Evolutionary conservation across 257 asterid species (phyloP).

Genomic region (Vinca minor): DNA sequence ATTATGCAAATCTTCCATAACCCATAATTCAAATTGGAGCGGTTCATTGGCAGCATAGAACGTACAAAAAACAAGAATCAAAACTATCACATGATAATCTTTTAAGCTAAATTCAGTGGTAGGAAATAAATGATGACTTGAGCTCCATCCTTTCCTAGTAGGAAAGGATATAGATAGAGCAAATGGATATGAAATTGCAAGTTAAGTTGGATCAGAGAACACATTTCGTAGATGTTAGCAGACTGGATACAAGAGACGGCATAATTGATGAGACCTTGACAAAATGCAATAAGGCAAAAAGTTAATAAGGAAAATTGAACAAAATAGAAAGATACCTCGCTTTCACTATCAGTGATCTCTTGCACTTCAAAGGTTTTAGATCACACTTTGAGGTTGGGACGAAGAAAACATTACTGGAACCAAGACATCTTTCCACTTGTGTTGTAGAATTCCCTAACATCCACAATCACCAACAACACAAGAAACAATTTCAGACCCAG

Average conservation of each 20-base stretch:
- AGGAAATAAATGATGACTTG: background rate
- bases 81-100: background rate
- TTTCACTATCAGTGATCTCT: slow-evolving; percentile 21
- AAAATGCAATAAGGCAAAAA: background rate
- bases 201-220: background rate
- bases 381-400: slow-evolving; percentile 8
- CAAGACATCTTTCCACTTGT: slow-evolving; percentile 13
- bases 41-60: background rate
- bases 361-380: slow-evolving; percentile 19
- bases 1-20: background rate
- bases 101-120: background rate
- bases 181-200: background rate
- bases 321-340: slow-evolving; percentile 20
- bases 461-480: background rate
- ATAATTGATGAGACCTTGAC: background rate
- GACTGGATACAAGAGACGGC: background rate
- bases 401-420: slow-evolving; percentile 13
- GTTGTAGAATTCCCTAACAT: slow-evolving; percentile 19
- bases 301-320: background rate
- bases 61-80: background rate
- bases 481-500: background rate
- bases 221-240: background rate
- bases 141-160: background rate
- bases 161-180: background rate
- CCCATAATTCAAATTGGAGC: background rate